phyloP scores from a whole-genome alignment of 148 eudicot species.

The Silene conica region DNA sequence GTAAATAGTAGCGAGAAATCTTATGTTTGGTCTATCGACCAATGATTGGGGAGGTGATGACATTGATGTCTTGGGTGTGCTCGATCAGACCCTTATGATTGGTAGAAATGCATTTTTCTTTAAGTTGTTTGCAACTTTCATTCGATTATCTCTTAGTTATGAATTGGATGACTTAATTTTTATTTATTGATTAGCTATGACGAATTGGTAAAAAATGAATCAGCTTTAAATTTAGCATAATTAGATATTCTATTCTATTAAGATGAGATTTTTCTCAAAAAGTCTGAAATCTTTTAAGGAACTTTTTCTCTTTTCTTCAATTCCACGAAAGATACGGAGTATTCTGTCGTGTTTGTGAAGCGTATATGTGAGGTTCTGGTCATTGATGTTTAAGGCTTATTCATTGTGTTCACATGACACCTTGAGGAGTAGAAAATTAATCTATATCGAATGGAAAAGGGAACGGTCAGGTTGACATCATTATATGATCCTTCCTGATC shows the following conservation, averaged over 20 bases:
- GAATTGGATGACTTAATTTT: neutral
- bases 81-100: neutral
- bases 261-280: neutral
- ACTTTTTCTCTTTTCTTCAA: neutral
- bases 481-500: neutral
- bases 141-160: neutral
- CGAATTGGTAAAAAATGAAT: neutral
- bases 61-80: neutral
- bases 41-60: neutral
- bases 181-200: neutral
- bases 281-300: neutral
- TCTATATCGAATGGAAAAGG: neutral
- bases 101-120: neutral
- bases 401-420: conserved; percentile 1
- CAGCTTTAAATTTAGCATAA: neutral
- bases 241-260: neutral
- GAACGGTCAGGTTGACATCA: neutral
- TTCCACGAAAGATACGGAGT: neutral
- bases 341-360: neutral
- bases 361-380: neutral
- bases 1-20: neutral
- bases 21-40: neutral
- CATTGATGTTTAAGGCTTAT: neutral
- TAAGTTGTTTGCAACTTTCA: neutral
- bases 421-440: neutral